phyloP scores from a whole-genome alignment of 2,329 filamentous ascomycete genomes.

The Paecilomyces sp. region DNA sequence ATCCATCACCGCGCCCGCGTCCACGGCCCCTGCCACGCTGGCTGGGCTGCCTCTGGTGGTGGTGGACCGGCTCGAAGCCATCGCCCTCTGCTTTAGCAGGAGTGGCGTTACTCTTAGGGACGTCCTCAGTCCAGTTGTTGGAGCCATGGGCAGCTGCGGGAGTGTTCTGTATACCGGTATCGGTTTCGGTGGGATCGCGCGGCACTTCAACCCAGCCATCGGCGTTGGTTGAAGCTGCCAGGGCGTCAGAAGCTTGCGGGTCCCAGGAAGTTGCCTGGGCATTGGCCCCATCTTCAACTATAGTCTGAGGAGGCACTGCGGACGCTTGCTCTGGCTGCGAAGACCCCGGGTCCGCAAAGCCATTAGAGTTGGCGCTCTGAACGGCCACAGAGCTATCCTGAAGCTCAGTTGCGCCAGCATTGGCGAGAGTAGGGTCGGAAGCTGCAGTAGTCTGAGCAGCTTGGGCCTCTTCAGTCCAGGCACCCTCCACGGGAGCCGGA shows the following conservation, averaged over 20 bases:
- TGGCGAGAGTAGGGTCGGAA: slow-evolving; percentile 54
- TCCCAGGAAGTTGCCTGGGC: slow-evolving; percentile 50
- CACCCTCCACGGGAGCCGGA: slow-evolving; percentile 27
- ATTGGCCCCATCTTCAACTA: slow-evolving; percentile 36
- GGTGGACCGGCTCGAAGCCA: slow-evolving; percentile 27
- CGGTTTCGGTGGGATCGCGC: slow-evolving; percentile 66
- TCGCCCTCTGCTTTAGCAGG: slow-evolving; percentile 23
- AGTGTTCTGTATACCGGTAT: slow-evolving; percentile 57
- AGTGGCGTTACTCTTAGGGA: slow-evolving; percentile 46
- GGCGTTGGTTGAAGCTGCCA: slow-evolving; percentile 41
- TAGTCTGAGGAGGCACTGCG: slow-evolving; percentile 31
- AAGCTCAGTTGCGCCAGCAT: slow-evolving; percentile 55
- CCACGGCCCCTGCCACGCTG: slow-evolving; percentile 28
- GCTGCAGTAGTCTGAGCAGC: slow-evolving; percentile 25
- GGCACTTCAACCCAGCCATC: slow-evolving; percentile 73
- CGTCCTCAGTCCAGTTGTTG: slow-evolving; percentile 78
- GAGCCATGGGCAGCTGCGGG: slow-evolving; percentile 48
- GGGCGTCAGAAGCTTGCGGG: slow-evolving; percentile 38
- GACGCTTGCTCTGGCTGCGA: slow-evolving; percentile 15
- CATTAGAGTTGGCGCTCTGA: slow-evolving; percentile 52
- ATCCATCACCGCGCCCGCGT: slow-evolving; percentile 30
- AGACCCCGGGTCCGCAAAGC: slow-evolving; percentile 8
- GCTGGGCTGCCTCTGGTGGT: slow-evolving; percentile 27
- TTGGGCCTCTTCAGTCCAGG: slow-evolving; percentile 41
- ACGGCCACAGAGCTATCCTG: slow-evolving; percentile 43